Base-by-base conservation (phyloP, 306 rosid species). In the Vigna mungo region DNA sequence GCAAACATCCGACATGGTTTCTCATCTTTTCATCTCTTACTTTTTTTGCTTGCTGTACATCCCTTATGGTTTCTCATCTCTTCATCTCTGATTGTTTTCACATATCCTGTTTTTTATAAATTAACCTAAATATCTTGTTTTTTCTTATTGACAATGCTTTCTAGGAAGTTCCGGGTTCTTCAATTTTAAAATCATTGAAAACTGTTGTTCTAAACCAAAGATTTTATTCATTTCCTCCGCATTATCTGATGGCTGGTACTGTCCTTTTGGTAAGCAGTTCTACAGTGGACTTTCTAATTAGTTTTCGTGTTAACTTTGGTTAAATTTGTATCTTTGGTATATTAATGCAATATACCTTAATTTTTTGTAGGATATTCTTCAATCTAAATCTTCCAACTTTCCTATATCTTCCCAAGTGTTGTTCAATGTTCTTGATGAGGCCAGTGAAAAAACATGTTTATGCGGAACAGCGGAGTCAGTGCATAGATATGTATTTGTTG, bases 221-320 rank as follows among this genome's bases (percentile, higher is more conserved):
- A 76, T 83, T 86, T 69, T 83, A 77, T 64, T 56, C 87, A 41
- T 79, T 90, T 8, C 96, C 93, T 7, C 90, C 76, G 46, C 77
- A 78, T 81, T 94, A 92, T 89, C 70, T 91, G 86, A 91, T 81
- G 90, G 94, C 97, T 78, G 98, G 98, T 74, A 85, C 93, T 80
- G 85, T 87, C 72, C 92, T 94, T 80, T 79, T 89, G 97, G 98
- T 94, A 78, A 81, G 88, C 43, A 82, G 73, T 77, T 63, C 59
- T 41, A 39, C 17, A 12, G 76, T 46, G 61, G 44, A 17, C 64
- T 71, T 74, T 53, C 76, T 78, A 56, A 36, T 54, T 72, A 27
- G 27, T 46, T 54, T 75, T 82, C 18, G 36, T 46, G 34, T 69
- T 21, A 63, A 56, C 41, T 34, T 75, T 41, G 52, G 32, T 30